Evolutionary conservation across 495 filamentous ascomycete species (phyloP).

Genomic region (Acidiella bohemica): DNA sequence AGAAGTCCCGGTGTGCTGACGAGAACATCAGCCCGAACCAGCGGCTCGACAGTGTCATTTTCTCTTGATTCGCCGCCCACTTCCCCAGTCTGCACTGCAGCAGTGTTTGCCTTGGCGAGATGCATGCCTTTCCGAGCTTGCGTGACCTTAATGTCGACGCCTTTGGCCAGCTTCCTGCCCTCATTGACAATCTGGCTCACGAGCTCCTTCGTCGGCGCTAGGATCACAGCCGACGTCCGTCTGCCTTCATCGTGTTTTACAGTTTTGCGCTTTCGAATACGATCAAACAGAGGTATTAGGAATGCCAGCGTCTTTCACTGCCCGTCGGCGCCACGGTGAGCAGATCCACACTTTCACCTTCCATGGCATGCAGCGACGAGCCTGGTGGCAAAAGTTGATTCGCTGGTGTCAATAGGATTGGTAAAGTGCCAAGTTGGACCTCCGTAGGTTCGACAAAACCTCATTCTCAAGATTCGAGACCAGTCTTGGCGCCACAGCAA

Average conservation of each 20-base stretch:
- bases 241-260: constrained; percentile 30
- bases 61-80: constrained; percentile 26
- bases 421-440: constrained; percentile 78
- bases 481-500: constrained; percentile 55
- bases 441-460: constrained; percentile 78
- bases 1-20: constrained; percentile 77
- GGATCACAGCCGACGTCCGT: constrained; percentile 47
- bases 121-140: constrained; percentile 76
- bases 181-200: constrained; percentile 88
- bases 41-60: constrained; percentile 1
- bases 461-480: constrained; percentile 68
- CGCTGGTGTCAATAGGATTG: constrained; percentile 48
- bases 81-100: constrained; percentile 26
- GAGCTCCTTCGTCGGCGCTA: constrained; percentile 88
- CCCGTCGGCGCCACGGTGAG: constrained; percentile 85
- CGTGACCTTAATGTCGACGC: constrained; percentile 67
- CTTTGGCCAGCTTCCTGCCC: constrained; percentile 61
- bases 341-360: constrained; percentile 57
- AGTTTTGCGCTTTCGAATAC: constrained; percentile 17
- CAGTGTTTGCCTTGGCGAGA: constrained; percentile 32
- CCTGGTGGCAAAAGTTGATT: neutral
- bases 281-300: constrained; percentile 68
- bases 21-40: constrained; percentile 61
- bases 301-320: constrained; percentile 94
- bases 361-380: too few relatives aligned